These are phyloP conservation scores for Chalaropsis ovoidea DNA, from an alignment of 2,329 filamentous ascomycete species.

Conservation along the genomic window DNA sequence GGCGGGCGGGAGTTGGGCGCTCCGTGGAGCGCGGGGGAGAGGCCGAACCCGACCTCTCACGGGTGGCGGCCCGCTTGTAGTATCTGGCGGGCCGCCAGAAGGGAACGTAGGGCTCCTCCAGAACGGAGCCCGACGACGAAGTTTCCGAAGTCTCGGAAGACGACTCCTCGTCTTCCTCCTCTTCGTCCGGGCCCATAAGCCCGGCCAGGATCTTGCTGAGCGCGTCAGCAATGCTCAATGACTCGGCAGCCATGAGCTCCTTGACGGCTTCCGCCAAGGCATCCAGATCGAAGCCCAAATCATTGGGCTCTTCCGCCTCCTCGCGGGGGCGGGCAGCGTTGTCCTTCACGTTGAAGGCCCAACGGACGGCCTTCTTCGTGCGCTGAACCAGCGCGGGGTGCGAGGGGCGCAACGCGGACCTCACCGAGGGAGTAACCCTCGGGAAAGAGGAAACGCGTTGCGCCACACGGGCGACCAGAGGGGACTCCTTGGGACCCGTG, in stretches of 20 bases:
- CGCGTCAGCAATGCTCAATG: not conserved
- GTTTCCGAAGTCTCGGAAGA: no score
- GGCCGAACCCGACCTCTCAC: not conserved
- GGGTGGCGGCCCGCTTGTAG: not conserved
- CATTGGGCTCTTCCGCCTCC: not conserved
- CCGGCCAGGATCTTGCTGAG: not conserved
- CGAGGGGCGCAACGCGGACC: no score
- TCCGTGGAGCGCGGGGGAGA: not conserved
- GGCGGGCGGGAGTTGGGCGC: not conserved
- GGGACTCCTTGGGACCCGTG: not conserved
- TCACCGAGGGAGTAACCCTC: no score
- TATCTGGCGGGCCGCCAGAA: constrained; percentile 1
- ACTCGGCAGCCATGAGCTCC: not conserved
- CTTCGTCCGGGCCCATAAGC: no score
- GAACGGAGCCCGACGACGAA: no score
- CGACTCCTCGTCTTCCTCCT: no score
- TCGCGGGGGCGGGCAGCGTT: no score
- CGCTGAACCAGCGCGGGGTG: no score
- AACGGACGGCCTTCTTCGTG: no score
- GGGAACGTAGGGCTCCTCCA: no score
- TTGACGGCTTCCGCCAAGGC: constrained; percentile 5
- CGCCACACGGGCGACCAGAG: not conserved
- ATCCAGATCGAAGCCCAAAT: constrained; percentile 1
- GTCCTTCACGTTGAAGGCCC: no score
- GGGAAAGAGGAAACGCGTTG: no score